Evolutionary conservation across 495 filamentous ascomycete genomes (phyloP).

Genomic region (Coniosporium apollinis): DNA sequence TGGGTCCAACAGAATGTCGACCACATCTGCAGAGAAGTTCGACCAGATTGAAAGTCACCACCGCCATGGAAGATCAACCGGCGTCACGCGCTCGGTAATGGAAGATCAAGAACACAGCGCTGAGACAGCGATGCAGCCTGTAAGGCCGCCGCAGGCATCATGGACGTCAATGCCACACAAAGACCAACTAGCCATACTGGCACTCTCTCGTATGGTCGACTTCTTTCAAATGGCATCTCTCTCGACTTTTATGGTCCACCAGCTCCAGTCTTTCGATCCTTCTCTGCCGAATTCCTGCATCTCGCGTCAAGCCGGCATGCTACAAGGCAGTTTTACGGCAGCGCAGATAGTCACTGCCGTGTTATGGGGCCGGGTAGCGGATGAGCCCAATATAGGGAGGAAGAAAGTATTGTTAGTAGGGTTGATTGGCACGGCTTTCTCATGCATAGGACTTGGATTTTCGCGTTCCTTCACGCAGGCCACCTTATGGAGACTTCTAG

Average conservation of each 20-base stretch:
- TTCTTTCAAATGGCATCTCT: slow-evolving; percentile 31
- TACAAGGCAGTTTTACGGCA: slow-evolving; percentile 19
- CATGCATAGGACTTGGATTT: slow-evolving; percentile 18
- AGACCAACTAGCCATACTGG: slow-evolving; percentile 30
- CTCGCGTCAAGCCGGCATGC: slow-evolving; percentile 17
- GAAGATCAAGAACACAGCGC: no score
- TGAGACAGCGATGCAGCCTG: no score
- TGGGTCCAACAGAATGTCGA: no score
- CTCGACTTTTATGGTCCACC: slow-evolving; percentile 46
- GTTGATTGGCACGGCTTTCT: slow-evolving; percentile 16
- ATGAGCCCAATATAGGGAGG: slow-evolving; percentile 14
- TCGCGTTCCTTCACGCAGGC: slow-evolving; percentile 15
- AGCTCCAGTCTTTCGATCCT: slow-evolving; percentile 23
- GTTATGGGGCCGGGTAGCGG: slow-evolving; percentile 18
- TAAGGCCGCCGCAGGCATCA: slow-evolving; percentile 9
- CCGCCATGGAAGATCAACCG: no score
- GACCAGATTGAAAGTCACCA: no score
- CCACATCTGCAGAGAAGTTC: no score
- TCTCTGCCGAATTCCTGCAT: slow-evolving; percentile 14
- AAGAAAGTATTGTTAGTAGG: slow-evolving; percentile 20
- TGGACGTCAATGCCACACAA: slow-evolving; percentile 24
- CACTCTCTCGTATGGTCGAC: slow-evolving; percentile 31
- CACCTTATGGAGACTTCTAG: slow-evolving; percentile 14
- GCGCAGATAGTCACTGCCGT: slow-evolving; percentile 19
- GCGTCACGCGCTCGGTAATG: no score